Conservation (phyloP, 2,329 filamentous ascomycete genomes). For the Ilyonectria robusta region DNA sequence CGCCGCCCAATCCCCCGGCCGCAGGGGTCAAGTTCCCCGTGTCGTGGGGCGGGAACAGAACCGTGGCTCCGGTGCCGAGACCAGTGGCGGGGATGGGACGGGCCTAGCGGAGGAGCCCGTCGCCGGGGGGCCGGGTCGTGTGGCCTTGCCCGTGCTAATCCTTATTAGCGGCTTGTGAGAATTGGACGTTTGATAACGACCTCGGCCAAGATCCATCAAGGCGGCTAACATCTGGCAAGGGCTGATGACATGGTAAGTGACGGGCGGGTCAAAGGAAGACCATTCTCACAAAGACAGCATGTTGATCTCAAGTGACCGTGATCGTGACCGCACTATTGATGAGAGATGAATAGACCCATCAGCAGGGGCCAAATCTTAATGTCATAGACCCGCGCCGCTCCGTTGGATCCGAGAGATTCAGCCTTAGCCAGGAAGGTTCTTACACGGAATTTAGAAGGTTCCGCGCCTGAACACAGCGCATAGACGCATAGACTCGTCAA, state of each 20-base stretch:
- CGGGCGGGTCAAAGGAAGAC: neutral
- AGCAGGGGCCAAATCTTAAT: neutral
- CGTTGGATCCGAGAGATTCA: too few relatives aligned
- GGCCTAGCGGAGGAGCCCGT: slow-evolving; percentile 33
- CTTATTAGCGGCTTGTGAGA: slow-evolving; percentile 4
- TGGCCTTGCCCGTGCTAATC: slow-evolving; percentile 8
- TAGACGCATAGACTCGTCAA: too few relatives aligned
- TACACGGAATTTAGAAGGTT: too few relatives aligned
- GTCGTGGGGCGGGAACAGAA: slow-evolving; percentile 45
- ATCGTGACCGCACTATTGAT: neutral
- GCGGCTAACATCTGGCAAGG: neutral
- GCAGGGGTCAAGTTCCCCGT: slow-evolving; percentile 43
- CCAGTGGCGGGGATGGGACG: slow-evolving; percentile 39
- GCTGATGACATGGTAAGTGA: neutral
- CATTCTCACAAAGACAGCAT: neutral
- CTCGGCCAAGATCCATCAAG: neutral
- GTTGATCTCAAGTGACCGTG: neutral
- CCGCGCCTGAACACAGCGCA: too few relatives aligned
- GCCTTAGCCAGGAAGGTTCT: too few relatives aligned
- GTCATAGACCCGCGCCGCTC: too few relatives aligned
- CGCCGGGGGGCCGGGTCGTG: slow-evolving; percentile 20
- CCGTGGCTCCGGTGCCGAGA: slow-evolving; percentile 48
- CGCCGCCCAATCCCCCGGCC: slow-evolving; percentile 27
- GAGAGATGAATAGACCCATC: neutral
- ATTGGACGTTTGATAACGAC: slow-evolving; percentile 21